These are phyloP conservation scores for Ganoderma boninense DNA, from an alignment of 1,284 basidiomycete genomes.

Conservation along the genomic window DNA sequence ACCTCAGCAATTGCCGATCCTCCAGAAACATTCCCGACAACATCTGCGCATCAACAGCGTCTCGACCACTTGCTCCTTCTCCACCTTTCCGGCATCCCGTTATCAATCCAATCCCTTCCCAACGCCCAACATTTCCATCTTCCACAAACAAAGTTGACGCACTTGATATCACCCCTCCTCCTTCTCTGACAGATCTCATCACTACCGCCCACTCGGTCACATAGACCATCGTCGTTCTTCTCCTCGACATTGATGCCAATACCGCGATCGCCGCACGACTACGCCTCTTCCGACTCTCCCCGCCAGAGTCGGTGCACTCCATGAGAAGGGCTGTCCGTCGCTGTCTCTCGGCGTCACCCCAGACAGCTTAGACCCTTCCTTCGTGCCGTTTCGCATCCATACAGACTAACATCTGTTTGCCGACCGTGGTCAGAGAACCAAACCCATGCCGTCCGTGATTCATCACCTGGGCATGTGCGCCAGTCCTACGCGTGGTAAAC, in stretches of 20 bases:
- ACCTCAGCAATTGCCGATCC: not conserved
- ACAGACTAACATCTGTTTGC: not conserved
- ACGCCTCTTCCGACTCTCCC: not conserved
- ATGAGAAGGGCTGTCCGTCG: not conserved
- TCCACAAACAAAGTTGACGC: not conserved
- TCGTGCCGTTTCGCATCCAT: not conserved
- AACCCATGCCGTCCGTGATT: not conserved
- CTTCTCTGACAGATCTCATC: not conserved
- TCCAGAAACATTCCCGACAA: not conserved
- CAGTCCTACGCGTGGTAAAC: not conserved
- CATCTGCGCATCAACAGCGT: not conserved
- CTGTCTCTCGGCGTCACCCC: not conserved
- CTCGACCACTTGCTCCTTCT: not conserved
- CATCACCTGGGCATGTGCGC: not conserved
- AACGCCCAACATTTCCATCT: not conserved
- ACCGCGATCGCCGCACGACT: not conserved
- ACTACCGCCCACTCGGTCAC: not conserved
- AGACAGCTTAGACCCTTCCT: not conserved
- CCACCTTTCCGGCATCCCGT: not conserved
- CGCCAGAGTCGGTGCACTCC: not conserved
- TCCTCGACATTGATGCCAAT: not conserved
- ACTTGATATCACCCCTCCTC: not conserved
- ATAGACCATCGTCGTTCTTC: not conserved
- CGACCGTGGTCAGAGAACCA: not conserved
- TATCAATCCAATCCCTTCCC: not conserved